Conservation (phyloP, 1,139 yeast genomes). For the Pichia sp. region DNA sequence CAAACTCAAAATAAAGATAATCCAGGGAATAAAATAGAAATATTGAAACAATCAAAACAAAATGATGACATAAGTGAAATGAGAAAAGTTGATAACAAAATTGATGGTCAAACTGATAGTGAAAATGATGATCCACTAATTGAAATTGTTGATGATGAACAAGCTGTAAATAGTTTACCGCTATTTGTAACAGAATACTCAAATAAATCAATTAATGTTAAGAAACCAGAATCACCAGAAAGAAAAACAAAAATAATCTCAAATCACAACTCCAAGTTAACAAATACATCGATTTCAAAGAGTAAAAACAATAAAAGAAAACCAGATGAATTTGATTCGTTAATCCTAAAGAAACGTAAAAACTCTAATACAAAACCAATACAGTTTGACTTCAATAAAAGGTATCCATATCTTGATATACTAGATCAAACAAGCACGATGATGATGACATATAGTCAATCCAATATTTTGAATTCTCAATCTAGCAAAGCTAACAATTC, state of each 20-base stretch:
- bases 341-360: conserved; percentile 1
- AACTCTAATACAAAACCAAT: background rate
- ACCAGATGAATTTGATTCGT: conserved; percentile 1
- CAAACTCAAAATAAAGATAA: background rate
- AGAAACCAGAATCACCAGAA: background rate
- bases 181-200: background rate
- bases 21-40: background rate
- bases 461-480: background rate
- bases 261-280: background rate
- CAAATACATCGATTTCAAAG: background rate
- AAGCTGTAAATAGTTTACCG: background rate
- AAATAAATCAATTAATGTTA: background rate
- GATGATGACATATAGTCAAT: background rate
- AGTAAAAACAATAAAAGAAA: background rate
- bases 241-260: background rate
- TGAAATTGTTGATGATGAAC: background rate
- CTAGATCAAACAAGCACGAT: conserved; percentile 7
- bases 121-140: background rate
- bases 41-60: background rate
- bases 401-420: conserved; percentile 10
- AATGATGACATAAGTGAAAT: background rate
- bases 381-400: conserved; percentile 2
- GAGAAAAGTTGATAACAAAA: background rate
- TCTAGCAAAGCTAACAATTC: background rate
- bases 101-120: background rate